A percentile compares a stretch with the other conserved stretches of the same genome.
phyloP scores from a whole-genome alignment of 2,329 filamentous ascomycete species.

The Alternaria incomplexa region DNA sequence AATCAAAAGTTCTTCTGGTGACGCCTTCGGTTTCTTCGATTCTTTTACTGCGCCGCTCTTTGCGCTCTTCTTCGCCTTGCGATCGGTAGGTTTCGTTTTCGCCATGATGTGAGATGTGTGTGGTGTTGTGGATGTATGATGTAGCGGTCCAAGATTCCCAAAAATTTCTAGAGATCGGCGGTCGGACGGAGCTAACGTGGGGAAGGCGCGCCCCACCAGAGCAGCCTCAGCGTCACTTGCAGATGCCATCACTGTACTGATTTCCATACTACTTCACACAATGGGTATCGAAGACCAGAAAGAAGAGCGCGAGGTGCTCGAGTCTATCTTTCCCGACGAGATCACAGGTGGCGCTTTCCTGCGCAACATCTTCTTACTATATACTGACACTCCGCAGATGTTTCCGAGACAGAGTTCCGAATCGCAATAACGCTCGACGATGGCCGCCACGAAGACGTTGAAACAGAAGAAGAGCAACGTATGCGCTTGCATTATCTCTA shows the following conservation, averaged over 20 bases:
- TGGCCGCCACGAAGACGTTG: constrained; percentile 59
- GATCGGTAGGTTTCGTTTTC: constrained; percentile 59
- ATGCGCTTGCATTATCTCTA: constrained; percentile 12
- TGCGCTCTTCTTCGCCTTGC: constrained; percentile 41
- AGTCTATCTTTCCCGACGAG: constrained; percentile 97
- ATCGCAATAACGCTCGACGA: constrained; percentile 86
- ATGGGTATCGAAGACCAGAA: constrained; percentile 80
- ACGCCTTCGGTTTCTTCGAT: constrained; percentile 56
- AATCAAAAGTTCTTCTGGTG: constrained; percentile 62
- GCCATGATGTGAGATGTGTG: constrained; percentile 49
- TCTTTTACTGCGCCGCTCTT: constrained; percentile 48
- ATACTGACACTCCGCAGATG: constrained; percentile 63
- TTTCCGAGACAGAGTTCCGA: constrained; percentile 87
- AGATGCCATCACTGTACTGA: constrained; percentile 2
- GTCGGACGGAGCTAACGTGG: constrained; percentile 35
- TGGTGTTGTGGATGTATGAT: not conserved
- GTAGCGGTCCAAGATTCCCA: constrained; percentile 15
- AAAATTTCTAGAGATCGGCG: constrained; percentile 28
- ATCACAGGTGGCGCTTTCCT: constrained; percentile 73
- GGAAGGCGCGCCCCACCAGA: constrained; percentile 28
- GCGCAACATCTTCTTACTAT: not conserved
- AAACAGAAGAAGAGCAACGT: constrained; percentile 62
- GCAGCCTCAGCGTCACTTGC: constrained; percentile 22
- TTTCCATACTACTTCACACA: constrained; percentile 16
- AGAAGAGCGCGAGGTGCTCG: constrained; percentile 96